Conservation (phyloP, 75 land plant species). For the Ceratopteris richardii region DNA sequence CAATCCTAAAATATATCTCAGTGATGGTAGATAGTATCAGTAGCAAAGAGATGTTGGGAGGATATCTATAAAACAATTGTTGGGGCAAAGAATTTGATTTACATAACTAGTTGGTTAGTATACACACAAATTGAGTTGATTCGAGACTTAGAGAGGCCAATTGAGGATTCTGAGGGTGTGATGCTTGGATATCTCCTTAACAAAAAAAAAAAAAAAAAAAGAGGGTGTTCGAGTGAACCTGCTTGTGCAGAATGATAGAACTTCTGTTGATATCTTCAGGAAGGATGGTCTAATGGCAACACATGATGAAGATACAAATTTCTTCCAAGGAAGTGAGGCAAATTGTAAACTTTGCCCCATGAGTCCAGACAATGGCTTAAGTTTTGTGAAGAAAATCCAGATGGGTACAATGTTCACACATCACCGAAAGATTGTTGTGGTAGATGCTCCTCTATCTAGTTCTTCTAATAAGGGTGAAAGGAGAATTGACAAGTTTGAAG, state of each 20-base stretch:
- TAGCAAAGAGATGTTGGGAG: too few relatives aligned
- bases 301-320: slow-evolving; percentile 80
- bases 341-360: slow-evolving; percentile 76
- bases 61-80: too few relatives aligned
- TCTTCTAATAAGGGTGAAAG: background rate
- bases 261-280: slow-evolving; percentile 46
- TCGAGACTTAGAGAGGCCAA: slow-evolving; percentile 57
- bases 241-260: slow-evolving; percentile 92
- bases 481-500: slow-evolving; percentile 15
- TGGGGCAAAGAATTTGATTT: too few relatives aligned
- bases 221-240: slow-evolving; percentile 81
- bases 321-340: slow-evolving; percentile 51
- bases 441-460: slow-evolving; percentile 58
- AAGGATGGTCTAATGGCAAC: slow-evolving; percentile 89
- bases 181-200: slow-evolving; percentile 72
- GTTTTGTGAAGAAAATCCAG: slow-evolving; percentile 60
- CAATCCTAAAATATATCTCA: too few relatives aligned
- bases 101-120: too few relatives aligned
- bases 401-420: slow-evolving; percentile 89
- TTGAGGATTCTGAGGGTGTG: slow-evolving; percentile 52
- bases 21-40: too few relatives aligned
- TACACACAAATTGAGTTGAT: too few relatives aligned
- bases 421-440: slow-evolving; percentile 87
- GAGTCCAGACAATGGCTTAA: slow-evolving; percentile 76
- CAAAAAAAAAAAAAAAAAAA: slow-evolving; percentile 70